Evolutionary conservation across 257 asterid genomes (phyloP).

Genomic region (Eucommia ulmoides): DNA sequence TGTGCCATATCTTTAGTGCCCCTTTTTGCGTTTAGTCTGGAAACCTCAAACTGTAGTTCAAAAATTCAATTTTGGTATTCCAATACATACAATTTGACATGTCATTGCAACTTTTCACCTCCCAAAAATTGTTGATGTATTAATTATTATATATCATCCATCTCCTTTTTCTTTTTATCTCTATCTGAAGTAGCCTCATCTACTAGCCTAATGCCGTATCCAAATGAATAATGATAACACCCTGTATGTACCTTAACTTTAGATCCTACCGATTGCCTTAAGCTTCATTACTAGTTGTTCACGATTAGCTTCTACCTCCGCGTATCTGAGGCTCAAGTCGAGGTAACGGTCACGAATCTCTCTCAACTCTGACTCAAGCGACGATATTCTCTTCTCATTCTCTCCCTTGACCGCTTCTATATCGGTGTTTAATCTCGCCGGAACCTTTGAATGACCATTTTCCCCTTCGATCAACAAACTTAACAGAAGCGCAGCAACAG

Average conservation of each 20-base stretch:
- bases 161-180: not conserved
- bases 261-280: slow-evolving; percentile 9
- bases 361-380: slow-evolving; percentile 27
- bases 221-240: slow-evolving; percentile 1
- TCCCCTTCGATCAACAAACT: slow-evolving; percentile 5
- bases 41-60: too few species aligned
- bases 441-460: not conserved
- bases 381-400: slow-evolving; percentile 5
- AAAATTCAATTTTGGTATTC: too few species aligned
- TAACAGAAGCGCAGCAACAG: not conserved
- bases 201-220: not conserved
- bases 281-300: slow-evolving; percentile 38
- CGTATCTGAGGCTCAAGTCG: slow-evolving; percentile 32
- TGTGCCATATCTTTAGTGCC: too few species aligned
- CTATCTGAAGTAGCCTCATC: not conserved
- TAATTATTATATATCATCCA: not conserved
- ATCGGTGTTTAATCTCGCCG: not conserved
- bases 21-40: too few species aligned
- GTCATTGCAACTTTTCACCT: not conserved
- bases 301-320: slow-evolving; percentile 34
- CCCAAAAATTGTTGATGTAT: not conserved
- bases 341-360: slow-evolving; percentile 38
- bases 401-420: not conserved
- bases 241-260: slow-evolving; percentile 2
- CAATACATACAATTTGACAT: too few species aligned